These are phyloP conservation scores for Monosporascus sp. DNA, from an alignment of 2,329 filamentous ascomycete species.

Conservation along the genomic window DNA sequence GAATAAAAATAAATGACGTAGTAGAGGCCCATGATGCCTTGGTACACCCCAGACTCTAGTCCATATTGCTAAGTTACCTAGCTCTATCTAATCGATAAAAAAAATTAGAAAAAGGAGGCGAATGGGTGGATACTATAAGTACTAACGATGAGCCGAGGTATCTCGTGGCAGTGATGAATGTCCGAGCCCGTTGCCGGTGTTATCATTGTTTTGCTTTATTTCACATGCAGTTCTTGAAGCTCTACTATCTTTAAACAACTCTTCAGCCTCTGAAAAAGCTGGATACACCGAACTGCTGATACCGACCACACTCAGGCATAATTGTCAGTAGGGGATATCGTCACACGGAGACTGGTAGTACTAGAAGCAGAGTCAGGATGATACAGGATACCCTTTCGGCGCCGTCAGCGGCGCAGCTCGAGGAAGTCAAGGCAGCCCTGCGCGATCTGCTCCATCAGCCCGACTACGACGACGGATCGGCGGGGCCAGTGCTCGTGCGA, in stretches of 20 bases:
- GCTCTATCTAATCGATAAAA: not conserved
- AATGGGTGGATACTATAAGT: not conserved
- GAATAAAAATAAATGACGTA: not conserved
- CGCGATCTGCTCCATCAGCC: conserved; percentile 51
- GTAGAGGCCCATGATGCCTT: too few species aligned
- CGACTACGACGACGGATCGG: conserved; percentile 60
- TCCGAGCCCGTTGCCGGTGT: too few species aligned
- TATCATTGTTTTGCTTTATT: too few species aligned
- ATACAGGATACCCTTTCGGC: not conserved
- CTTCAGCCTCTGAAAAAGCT: too few species aligned
- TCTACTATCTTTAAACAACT: too few species aligned
- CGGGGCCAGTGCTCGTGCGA: conserved; percentile 58
- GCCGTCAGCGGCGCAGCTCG: conserved; percentile 20
- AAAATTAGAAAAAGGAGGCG: not conserved
- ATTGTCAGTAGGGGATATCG: too few species aligned
- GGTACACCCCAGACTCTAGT: too few species aligned
- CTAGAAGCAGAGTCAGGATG: not conserved
- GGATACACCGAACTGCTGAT: too few species aligned
- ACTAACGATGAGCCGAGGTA: not conserved
- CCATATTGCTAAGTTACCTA: not conserved
- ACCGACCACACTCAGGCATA: too few species aligned
- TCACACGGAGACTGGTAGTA: too few species aligned
- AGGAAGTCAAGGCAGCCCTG: conserved; percentile 47
- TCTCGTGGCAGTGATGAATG: not conserved
- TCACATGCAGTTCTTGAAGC: too few species aligned